Conservation (phyloP, 495 filamentous ascomycete genomes). For the Aspergillus homomorphus region DNA sequence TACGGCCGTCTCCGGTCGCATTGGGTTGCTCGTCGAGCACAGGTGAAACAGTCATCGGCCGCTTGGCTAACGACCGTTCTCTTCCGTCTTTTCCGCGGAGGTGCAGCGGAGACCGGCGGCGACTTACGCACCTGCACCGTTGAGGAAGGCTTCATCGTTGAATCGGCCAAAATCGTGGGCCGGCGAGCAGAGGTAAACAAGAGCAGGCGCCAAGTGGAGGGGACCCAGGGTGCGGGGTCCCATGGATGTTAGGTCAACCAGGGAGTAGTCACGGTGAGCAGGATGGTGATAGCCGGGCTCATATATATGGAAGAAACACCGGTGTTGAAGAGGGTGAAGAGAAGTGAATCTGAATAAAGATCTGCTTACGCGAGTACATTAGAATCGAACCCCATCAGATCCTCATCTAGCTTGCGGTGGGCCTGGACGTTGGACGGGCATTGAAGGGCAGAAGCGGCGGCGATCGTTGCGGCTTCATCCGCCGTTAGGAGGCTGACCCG, state of each 20-base stretch:
- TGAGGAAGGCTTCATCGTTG: constrained; percentile 23
- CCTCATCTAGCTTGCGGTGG: not conserved
- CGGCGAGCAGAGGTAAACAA: not conserved
- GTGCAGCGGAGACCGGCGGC: constrained; percentile 11
- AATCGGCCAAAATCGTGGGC: constrained; percentile 4
- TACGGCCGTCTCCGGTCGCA: constrained; percentile 94
- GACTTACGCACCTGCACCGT: constrained; percentile 31
- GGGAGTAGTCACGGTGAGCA: not conserved
- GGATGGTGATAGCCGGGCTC: too few relatives aligned
- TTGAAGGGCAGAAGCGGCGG: constrained; percentile 9
- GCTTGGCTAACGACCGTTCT: constrained; percentile 86
- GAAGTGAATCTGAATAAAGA: too few relatives aligned
- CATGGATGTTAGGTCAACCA: constrained; percentile 15
- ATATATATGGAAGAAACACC: not conserved
- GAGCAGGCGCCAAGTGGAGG: constrained; percentile 17
- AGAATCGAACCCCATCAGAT: not conserved
- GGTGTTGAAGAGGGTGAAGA: not conserved
- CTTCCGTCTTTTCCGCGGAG: constrained; percentile 75
- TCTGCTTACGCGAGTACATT: not conserved
- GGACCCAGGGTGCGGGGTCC: constrained; percentile 21
- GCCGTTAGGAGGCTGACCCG: constrained; percentile 4
- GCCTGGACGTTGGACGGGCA: constrained; percentile 3
- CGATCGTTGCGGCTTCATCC: constrained; percentile 17
- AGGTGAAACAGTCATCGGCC: constrained; percentile 93
- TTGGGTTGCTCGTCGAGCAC: constrained; percentile 73